phyloP scores from a whole-genome alignment of 176 grass and related monocot genomes.

The Hsuehochloa calcarea region DNA sequence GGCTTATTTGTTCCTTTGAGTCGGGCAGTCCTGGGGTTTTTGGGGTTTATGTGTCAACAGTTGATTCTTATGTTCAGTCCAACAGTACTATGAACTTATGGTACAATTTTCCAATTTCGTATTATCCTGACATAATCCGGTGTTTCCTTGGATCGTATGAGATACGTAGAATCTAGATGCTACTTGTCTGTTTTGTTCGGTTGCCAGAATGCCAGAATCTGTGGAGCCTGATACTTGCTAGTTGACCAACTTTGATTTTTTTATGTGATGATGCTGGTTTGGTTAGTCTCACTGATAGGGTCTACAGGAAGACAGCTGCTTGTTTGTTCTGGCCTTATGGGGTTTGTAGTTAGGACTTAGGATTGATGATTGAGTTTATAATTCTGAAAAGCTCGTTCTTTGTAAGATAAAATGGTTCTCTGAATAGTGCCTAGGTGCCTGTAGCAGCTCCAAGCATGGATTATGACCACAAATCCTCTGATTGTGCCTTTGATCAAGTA shows the following conservation, averaged over 20 bases:
- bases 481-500: background rate
- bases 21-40: background rate
- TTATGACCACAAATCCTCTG: background rate
- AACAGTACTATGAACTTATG: background rate
- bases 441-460: background rate
- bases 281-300: background rate
- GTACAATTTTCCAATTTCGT: background rate
- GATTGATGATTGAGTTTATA: background rate
- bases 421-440: background rate
- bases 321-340: background rate
- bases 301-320: background rate
- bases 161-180: background rate
- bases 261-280: background rate
- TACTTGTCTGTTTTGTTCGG: background rate
- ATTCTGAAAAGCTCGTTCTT: background rate
- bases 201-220: background rate
- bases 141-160: background rate
- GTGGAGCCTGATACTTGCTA: background rate
- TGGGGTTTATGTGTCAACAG: background rate
- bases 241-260: background rate
- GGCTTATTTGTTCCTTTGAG: background rate
- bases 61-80: background rate
- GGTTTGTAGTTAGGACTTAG: background rate
- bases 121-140: background rate
- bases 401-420: background rate